Evolutionary conservation across 768 basidiomycete species (phyloP).

Genomic region (Nevesoporus exiguus): DNA sequence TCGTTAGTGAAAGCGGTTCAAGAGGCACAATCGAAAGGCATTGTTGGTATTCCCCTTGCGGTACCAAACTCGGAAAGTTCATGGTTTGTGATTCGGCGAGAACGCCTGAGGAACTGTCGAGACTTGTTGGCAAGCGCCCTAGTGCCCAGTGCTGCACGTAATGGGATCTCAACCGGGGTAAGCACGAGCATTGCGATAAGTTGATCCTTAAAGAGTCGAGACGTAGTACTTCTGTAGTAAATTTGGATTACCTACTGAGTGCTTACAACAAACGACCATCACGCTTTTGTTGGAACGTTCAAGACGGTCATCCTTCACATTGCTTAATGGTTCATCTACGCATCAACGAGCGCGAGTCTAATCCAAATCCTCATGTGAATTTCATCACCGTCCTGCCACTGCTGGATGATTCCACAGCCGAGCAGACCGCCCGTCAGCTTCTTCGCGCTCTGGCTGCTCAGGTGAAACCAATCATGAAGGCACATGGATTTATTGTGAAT

Average conservation of each 20-base stretch:
- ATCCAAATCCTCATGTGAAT: constrained; percentile 75
- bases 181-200: constrained; percentile 20
- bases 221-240: not conserved
- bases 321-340: constrained; percentile 62
- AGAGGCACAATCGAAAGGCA: constrained; percentile 51
- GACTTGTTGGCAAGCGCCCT: constrained; percentile 57
- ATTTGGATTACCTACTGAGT: not conserved
- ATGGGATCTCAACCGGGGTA: constrained; percentile 20
- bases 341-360: constrained; percentile 63
- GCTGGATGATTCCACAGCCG: constrained; percentile 37
- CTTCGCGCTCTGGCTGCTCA: constrained; percentile 80
- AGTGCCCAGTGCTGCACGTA: constrained; percentile 19
- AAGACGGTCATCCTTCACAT: not conserved
- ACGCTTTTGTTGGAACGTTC: not conserved
- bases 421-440: constrained; percentile 67
- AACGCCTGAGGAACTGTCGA: constrained; percentile 55
- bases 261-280: not conserved
- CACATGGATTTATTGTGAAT: constrained; percentile 71
- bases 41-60: constrained; percentile 64
- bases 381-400: constrained; percentile 66
- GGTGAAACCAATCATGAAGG: constrained; percentile 80
- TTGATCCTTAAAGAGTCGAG: no score
- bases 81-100: constrained; percentile 79
- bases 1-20: constrained; percentile 62
- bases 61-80: constrained; percentile 69